Base-by-base conservation (phyloP, 805 yeast genomes). In the Starmerella geochares region DNA sequence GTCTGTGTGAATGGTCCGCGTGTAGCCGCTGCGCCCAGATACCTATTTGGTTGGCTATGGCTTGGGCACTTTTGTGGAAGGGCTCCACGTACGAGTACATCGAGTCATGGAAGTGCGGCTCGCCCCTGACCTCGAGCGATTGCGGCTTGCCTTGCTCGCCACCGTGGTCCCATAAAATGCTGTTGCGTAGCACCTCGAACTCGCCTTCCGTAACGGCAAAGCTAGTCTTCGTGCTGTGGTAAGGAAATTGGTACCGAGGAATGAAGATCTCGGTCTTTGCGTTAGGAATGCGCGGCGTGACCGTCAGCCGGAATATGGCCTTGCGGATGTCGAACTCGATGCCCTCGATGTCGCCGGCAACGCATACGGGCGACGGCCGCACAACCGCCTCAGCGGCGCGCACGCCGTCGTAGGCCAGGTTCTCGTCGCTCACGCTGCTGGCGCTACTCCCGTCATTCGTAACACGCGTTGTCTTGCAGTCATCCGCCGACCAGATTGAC, bases 341-440 rank as follows among this genome's bases (percentile, higher is more conserved):
- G 17, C 67, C 64, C 5, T 61, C 61, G 13, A 83, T 72, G 1
- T 59, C 58, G 2, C 97, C 97, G 29, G 71, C 71, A 0, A 81
- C 71, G 3, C 80, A 75, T 1, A 79, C 63, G 1, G 87, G 81
- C 55, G 73, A 82, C 2, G 97, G 96, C 42, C 98, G 72, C 24
- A 85, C 67, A 0, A 84, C 76, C 0, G 96, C 86, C 46, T 75
- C 76, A 1, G 76, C 72, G 0, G 92, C 94, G 35, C 96, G 70
- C 1, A 82, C 74, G 1, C 96, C 96, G 46, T 73, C 72, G 24
- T 48, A 48, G 14, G 54, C 46, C 43, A 29, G 17, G 35, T 50
- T 53, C 14, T 38, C 37, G 13, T 25, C 28, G 28, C 28, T 25
- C 28, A 25, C 28, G 28, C n/a, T n/a, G n/a, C n/a, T n/a, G n/a